phyloP scores from a whole-genome alignment of 129 eudicot genomes.

The Gnaphalium uliginosum region DNA sequence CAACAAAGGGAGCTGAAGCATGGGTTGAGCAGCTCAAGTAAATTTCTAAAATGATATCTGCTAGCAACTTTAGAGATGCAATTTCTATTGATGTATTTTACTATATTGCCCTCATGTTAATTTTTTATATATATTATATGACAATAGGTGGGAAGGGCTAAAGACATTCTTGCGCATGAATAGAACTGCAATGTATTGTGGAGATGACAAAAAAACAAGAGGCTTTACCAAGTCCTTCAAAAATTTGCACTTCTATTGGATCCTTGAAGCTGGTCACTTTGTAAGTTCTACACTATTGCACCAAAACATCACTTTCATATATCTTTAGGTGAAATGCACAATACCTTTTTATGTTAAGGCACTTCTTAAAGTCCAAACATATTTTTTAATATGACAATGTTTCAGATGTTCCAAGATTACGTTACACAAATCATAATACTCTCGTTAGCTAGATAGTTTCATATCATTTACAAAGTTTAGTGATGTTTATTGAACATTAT shows the following conservation, averaged over 20 bases:
- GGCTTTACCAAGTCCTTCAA: slow-evolving; percentile 49
- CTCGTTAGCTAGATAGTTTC: neutral
- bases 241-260: slow-evolving; percentile 53
- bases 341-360: neutral
- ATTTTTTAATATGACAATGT: too few relatives aligned
- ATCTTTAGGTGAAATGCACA: neutral
- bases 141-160: slow-evolving; percentile 55
- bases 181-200: slow-evolving; percentile 47
- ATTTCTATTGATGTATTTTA: neutral
- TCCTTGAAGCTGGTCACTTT: slow-evolving; percentile 63
- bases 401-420: neutral
- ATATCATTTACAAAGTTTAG: neutral
- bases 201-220: slow-evolving; percentile 33
- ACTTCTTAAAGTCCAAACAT: neutral
- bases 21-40: slow-evolving; percentile 70
- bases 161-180: slow-evolving; percentile 33
- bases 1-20: slow-evolving; percentile 58
- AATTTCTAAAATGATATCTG: neutral
- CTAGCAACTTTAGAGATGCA: neutral
- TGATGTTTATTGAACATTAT: neutral
- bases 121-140: neutral
- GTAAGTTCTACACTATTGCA: slow-evolving; percentile 38
- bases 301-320: neutral
- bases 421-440: neutral
- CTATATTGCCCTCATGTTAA: slow-evolving; percentile 11